These are phyloP conservation scores for Hypoxylon lenormandii DNA, from an alignment of 495 filamentous ascomycete species.

Conservation along the genomic window DNA sequence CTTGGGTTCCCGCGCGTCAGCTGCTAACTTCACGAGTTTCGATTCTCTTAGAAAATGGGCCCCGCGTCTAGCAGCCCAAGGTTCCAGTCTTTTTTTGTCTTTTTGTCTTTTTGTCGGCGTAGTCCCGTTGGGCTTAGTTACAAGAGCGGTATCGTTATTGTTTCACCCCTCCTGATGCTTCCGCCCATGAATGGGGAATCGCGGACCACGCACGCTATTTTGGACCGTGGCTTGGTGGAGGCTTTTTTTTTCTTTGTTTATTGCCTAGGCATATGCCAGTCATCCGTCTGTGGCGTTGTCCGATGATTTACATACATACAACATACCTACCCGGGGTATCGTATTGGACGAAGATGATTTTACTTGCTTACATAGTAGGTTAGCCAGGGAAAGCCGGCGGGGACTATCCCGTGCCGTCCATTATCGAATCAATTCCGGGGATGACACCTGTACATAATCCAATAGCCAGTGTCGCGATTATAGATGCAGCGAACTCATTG, in stretches of 20 bases:
- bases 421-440: background rate
- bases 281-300: conserved; percentile 39
- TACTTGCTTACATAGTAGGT: conserved; percentile 11
- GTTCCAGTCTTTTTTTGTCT: too few relatives aligned
- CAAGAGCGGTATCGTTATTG: too few relatives aligned
- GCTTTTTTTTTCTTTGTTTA: conserved; percentile 17
- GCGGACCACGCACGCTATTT: conserved; percentile 27
- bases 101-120: background rate
- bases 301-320: conserved; percentile 40
- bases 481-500: conserved; percentile 20
- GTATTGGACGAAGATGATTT: background rate
- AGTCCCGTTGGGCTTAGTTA: too few relatives aligned
- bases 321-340: conserved; percentile 23
- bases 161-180: conserved; percentile 10
- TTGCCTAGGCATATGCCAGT: conserved; percentile 45
- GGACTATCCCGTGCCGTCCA: conserved; percentile 15
- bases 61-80: background rate
- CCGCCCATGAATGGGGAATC: background rate
- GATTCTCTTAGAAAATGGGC: conserved; percentile 11
- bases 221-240: conserved; percentile 39
- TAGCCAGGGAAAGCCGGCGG: conserved; percentile 7
- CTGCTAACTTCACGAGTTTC: conserved; percentile 31
- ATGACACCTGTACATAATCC: conserved; percentile 9
- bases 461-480: conserved; percentile 26
- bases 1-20: conserved; percentile 23